Base-by-base conservation (phyloP, 2,329 filamentous ascomycete species). In the Diaporthe citriasiana region DNA sequence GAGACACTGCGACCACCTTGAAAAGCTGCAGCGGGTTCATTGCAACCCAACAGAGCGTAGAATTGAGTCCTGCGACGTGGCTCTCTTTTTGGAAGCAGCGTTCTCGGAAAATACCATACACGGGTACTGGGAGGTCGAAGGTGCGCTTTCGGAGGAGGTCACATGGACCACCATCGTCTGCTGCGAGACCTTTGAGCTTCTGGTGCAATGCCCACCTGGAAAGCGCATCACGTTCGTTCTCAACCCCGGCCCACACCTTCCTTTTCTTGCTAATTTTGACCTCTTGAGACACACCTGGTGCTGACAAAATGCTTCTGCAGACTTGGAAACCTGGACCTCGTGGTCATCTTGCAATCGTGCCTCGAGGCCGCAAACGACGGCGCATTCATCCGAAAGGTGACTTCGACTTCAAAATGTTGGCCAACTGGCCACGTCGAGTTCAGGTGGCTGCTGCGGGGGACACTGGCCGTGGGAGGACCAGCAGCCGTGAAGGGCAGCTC, bases 241-340 rank as follows among this genome's bases (percentile, higher is more conserved):
- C 13, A n/a, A n/a, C n/a, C n/a, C n/a, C n/a, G n/a, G n/a, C n/a
- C n/a, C n/a, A n/a, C n/a, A n/a, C 38, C 15, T 33, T 47, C 13
- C 27, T 30, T 57, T 25, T 35, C n/a, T n/a, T 7, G 10, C 15
- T 22, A 15, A 19, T 6, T 8, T 33, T 5, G 4, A 30, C 7
- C 1, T 3, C 9, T 33, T 33, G 22, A 35, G n/a, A 7, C 12
- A 10, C 2, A 27, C 9, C 9, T 50, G 19, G 22, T 35, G 13
- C 35, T 47, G 35, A 57, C 33, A 30, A 13, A 47, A 4, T 12
- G 3, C 30, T 13, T 30, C 15, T 13, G 30, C 30, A 71, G 69
- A 7, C 69, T 71, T 42, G 69, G 69, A n/a, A 71, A 71, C 35
- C n/a, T 71, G 51, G 69, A 71, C n/a, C 7, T 71, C 3, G n/a